Evolutionary conservation across 139 green algal genomes (phyloP), one percentile per base, ranked within the genome.

Genomic region (Haematococcus lacustris): DNA sequence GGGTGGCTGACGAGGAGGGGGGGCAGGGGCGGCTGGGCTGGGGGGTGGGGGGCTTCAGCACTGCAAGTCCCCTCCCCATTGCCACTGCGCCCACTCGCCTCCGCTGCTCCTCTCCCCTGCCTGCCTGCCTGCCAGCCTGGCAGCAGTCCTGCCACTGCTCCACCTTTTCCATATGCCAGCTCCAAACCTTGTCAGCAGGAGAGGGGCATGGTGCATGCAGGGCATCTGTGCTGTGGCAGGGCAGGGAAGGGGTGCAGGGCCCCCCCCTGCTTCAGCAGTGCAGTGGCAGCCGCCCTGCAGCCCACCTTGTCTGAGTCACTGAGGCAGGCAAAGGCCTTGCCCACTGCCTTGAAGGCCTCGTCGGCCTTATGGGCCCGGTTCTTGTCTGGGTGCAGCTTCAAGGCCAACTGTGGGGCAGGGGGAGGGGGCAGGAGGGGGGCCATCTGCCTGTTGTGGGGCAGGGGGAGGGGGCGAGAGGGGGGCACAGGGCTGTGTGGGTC

Each of bases 261-360:
- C n/a, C n/a, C n/a, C n/a, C n/a, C n/a, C n/a, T n/a, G n/a, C n/a
- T n/a, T n/a, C n/a, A n/a, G n/a, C n/a, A n/a, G n/a, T n/a, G n/a
- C n/a, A n/a, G n/a, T n/a, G n/a, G n/a, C n/a, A n/a, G n/a, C n/a
- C n/a, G n/a, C n/a, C n/a, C n/a, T 57, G 47, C 21, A 57, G 30
- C 59, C 30, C 71, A 78, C 73, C 64, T 85, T 91, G 66, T 88
- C 83, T 30, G 80, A 26, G 75, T 88, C 82, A 25, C 64, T 82
- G 30, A 91, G 73, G 78, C 81, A 87, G 30, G 73, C 82, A 74
- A 91, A 91, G 0, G 85, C 83, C 37, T 71, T 75, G 51, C 67
- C 77, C 21, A 91, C 76, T 21, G 76, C 76, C 77, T 91, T 91
- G 77, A 91, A 91, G 3, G 85, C 85, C 61, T 91, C 85, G 21